A percentile compares a stretch with the other conserved stretches of the same genome.
These are phyloP conservation scores for Vigna angularis DNA, from an alignment of 306 rosid genomes.

Conservation along the genomic window DNA sequence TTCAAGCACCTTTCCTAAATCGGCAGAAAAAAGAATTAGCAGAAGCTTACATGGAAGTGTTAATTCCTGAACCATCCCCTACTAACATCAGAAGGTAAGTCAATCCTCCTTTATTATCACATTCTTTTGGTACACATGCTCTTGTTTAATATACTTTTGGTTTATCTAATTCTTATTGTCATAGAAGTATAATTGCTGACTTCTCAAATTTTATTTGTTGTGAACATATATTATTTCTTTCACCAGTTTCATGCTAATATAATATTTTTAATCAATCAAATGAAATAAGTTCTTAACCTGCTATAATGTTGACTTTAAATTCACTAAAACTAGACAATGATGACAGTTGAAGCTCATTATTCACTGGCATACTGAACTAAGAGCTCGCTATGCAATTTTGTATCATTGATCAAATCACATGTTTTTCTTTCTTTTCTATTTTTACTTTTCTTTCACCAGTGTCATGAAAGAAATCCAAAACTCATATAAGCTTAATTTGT, in stretches of 20 bases:
- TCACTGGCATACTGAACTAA: constrained; percentile 21
- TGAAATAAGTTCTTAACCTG: not conserved
- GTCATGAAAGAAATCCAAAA: not conserved
- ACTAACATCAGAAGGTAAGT: constrained; percentile 72
- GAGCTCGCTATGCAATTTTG: not conserved
- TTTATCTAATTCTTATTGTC: constrained; percentile 30
- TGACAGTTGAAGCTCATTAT: constrained; percentile 14
- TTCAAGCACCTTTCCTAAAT: constrained; percentile 66
- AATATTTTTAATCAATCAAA: constrained; percentile 12
- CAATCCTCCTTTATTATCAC: constrained; percentile 23
- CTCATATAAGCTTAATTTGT: not conserved
- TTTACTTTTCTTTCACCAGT: not conserved
- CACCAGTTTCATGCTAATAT: constrained; percentile 22
- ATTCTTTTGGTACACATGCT: constrained; percentile 16
- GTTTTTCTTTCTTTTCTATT: not conserved
- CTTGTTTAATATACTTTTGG: constrained; percentile 7
- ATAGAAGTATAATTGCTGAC: constrained; percentile 12
- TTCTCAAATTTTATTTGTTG: constrained; percentile 12
- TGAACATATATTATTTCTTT: constrained; percentile 1
- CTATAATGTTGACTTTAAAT: not conserved
- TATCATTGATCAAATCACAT: not conserved
- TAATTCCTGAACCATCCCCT: constrained; percentile 93
- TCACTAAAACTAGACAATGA: constrained; percentile 4
- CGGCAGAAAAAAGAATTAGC: constrained; percentile 72
- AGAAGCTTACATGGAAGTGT: constrained; percentile 95